These are phyloP conservation scores for Tardiomyces blankii DNA, from an alignment of 1,139 yeast genomes.

Conservation along the genomic window DNA sequence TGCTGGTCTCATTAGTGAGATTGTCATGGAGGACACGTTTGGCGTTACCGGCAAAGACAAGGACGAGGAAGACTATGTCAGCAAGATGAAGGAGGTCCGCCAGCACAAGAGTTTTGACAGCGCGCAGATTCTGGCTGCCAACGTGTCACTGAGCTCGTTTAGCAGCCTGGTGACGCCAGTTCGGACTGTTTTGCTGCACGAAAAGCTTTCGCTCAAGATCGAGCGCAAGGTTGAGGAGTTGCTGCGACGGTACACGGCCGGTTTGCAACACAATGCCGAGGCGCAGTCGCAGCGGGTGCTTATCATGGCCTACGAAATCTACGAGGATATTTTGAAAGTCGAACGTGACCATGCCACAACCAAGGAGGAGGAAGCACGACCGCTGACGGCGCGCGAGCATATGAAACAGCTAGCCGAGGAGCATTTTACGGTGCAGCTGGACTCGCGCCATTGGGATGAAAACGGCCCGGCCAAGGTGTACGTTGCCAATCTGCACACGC, in stretches of 20 bases:
- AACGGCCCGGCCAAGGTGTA: constrained; percentile 42
- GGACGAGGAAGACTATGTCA: constrained; percentile 84
- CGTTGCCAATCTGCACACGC: constrained; percentile 45
- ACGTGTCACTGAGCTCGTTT: constrained; percentile 51
- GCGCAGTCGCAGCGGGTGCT: constrained; percentile 50
- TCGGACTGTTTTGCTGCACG: constrained; percentile 46
- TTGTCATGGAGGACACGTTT: constrained; percentile 86
- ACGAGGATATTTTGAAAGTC: constrained; percentile 39
- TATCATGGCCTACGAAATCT: constrained; percentile 64
- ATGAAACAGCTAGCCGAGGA: constrained; percentile 27
- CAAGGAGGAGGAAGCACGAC: constrained; percentile 1
- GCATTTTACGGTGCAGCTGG: constrained; percentile 60
- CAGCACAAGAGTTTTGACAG: constrained; percentile 83
- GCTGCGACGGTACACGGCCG: constrained; percentile 62
- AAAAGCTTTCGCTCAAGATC: constrained; percentile 53
- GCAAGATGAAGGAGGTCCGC: constrained; percentile 84
- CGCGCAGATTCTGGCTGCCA: constrained; percentile 63
- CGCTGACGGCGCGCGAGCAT: not conserved
- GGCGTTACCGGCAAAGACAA: constrained; percentile 93
- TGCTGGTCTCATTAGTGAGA: constrained; percentile 47
- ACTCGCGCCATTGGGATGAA: constrained; percentile 45
- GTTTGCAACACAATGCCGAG: constrained; percentile 56
- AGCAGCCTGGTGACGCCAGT: constrained; percentile 59
- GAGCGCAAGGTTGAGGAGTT: constrained; percentile 75
- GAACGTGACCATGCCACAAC: constrained; percentile 10